These are phyloP conservation scores for Glonium stellatum DNA, from an alignment of 495 filamentous ascomycete genomes.

Conservation along the genomic window DNA sequence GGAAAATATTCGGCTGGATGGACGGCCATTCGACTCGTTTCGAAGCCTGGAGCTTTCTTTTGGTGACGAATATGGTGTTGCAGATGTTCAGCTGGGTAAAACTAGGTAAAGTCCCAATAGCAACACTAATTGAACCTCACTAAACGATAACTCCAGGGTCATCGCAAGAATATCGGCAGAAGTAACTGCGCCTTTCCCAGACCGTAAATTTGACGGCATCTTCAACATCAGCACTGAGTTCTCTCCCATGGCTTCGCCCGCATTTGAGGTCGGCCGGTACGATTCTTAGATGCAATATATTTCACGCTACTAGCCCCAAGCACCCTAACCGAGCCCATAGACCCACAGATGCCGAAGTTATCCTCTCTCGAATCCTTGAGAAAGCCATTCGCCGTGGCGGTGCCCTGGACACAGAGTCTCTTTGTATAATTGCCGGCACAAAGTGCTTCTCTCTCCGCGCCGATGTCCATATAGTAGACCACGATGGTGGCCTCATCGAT, in stretches of 20 bases:
- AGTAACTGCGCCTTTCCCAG: conserved; percentile 72
- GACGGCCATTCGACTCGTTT: conserved; percentile 69
- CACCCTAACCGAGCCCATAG: conserved; percentile 24
- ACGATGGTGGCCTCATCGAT: conserved; percentile 83
- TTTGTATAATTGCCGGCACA: conserved; percentile 82
- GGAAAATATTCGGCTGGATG: conserved; percentile 74
- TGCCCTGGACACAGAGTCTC: conserved; percentile 87
- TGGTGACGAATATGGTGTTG: conserved; percentile 84
- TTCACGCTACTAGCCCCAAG: conserved; percentile 5
- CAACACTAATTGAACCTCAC: conserved; percentile 2
- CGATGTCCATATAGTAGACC: conserved; percentile 81
- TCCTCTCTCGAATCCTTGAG: conserved; percentile 82
- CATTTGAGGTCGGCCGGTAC: conserved; percentile 79
- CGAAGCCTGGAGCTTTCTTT: conserved; percentile 71
- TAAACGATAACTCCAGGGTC: conserved; percentile 49
- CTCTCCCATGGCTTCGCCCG: conserved; percentile 83
- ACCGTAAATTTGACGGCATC: conserved; percentile 89
- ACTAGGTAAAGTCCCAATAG: conserved; percentile 57
- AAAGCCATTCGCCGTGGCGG: conserved; percentile 85
- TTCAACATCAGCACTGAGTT: conserved; percentile 89
- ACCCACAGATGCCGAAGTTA: conserved; percentile 50
- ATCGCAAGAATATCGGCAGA: conserved; percentile 80
- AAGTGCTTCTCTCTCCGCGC: conserved; percentile 87
- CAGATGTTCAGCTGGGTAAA: conserved; percentile 82
- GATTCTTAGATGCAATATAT: conserved; percentile 10